These are phyloP conservation scores for Naganishia kalamii DNA, from an alignment of 768 basidiomycete species.

Conservation along the genomic window DNA sequence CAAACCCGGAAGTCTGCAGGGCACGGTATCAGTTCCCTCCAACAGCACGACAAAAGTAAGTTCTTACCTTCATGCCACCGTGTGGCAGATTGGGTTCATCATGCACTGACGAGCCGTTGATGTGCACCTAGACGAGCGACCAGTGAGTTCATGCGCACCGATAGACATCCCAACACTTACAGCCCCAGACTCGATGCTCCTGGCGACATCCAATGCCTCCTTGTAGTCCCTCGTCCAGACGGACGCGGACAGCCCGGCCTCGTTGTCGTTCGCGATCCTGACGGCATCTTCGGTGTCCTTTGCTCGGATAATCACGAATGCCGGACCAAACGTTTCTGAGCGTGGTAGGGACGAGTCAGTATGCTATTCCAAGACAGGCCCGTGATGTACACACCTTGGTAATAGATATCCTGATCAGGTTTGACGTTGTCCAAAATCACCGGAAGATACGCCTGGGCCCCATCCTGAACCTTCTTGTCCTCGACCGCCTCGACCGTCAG, in stretches of 20 bases:
- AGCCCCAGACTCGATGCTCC: slow-evolving; percentile 53
- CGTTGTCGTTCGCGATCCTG: slow-evolving; percentile 55
- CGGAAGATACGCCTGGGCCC: slow-evolving; percentile 10
- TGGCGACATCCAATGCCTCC: slow-evolving; percentile 51
- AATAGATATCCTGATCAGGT: slow-evolving; percentile 19
- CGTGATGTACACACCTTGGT: not conserved
- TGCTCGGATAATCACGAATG: slow-evolving; percentile 49
- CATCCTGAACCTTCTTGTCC: slow-evolving; percentile 7
- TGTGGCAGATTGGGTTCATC: slow-evolving; percentile 43
- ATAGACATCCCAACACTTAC: slow-evolving; percentile 22
- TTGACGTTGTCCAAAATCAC: slow-evolving; percentile 23
- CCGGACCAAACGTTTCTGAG: slow-evolving; percentile 60
- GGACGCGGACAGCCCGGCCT: slow-evolving; percentile 54
- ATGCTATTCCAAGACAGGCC: slow-evolving; percentile 1
- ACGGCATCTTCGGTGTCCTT: slow-evolving; percentile 52
- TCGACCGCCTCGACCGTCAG: slow-evolving; percentile 6
- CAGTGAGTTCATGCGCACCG: slow-evolving; percentile 49
- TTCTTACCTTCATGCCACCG: slow-evolving; percentile 35
- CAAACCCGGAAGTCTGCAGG: slow-evolving; percentile 36
- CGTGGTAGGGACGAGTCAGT: slow-evolving; percentile 5
- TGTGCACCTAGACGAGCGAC: slow-evolving; percentile 50
- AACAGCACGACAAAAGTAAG: not conserved
- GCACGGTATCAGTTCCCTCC: not conserved
- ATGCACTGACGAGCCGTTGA: slow-evolving; percentile 51
- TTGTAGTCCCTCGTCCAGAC: slow-evolving; percentile 55